Base-by-base conservation (phyloP, 2,329 filamentous ascomycete species). In the Sarocladiaceae sp. region DNA sequence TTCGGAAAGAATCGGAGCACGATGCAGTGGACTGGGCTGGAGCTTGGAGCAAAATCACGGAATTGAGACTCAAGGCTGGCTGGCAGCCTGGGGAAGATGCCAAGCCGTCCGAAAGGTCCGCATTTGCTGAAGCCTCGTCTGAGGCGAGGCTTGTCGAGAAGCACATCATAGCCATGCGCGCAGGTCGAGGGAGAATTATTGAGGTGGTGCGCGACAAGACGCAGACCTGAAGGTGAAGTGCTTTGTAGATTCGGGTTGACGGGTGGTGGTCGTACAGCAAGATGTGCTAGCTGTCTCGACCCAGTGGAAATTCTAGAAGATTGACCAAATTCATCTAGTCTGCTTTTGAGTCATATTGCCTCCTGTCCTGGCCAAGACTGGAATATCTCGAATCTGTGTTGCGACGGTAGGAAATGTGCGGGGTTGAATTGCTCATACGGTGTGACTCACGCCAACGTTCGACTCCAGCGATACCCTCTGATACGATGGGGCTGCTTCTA, bases 21-120 rank as follows among this genome's bases (percentile, higher is more conserved):
- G 75, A 79, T 51, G 69, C 62, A 33, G 68, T 83, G 10, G 79
- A 83, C 58, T 83, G 80, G 80, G 67, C 65, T 0, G 70, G 69
- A 3, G 67, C 72, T 36, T 82, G 79, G 79, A 75, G 78, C 23
- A 80, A 80, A 61, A 65, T 82, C 2, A 69, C 66, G 0, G 66
- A 64, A 10, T 57, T 82, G 52, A 64, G 73, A 28, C 66, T 82
- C 52, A 67, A 62, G 23, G 70, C 72, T 0, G 78, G 78, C 1
- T 77, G 74, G 58, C 64, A 57, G 1, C 60, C 70, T 10, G 56
- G 59, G 2, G 65, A 67, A 2, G 64, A 72, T 18, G 64, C 67
- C 3, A 56, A 62, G 13, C 60, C 57, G 3, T 63, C 64, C 5
- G 67, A 73, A 37, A 57, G 60, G 23, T 58, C 63, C 17, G 64